A percentile compares a stretch with the other conserved stretches of the same genome.
These are phyloP conservation scores for Starmerella asiatica DNA, from an alignment of 805 yeast genomes.

Conservation along the genomic window DNA sequence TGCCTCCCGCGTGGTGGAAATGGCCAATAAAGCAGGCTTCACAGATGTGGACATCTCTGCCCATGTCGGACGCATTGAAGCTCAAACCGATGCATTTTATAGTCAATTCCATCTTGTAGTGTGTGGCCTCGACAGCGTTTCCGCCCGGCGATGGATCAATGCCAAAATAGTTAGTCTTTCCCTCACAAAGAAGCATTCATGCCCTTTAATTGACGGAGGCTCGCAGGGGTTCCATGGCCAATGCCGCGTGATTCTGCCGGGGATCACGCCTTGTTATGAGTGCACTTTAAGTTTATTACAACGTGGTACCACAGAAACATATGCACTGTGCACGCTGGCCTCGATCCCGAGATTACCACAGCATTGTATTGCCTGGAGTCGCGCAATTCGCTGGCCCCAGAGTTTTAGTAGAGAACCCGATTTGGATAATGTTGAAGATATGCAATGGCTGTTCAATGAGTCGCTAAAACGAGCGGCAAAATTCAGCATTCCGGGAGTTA, in stretches of 20 bases:
- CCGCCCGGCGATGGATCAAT: slow-evolving; percentile 86
- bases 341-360: slow-evolving; percentile 89
- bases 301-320: slow-evolving; percentile 36
- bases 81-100: slow-evolving; percentile 49
- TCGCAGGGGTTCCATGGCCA: slow-evolving; percentile 93
- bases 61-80: slow-evolving; percentile 52
- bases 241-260: slow-evolving; percentile 72
- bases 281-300: slow-evolving; percentile 67
- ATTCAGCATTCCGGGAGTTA: slow-evolving; percentile 59
- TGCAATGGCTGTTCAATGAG: slow-evolving; percentile 45
- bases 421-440: slow-evolving; percentile 53
- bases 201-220: slow-evolving; percentile 81
- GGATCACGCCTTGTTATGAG: slow-evolving; percentile 80
- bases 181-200: no score
- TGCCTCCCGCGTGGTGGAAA: slow-evolving; percentile 36
- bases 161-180: slow-evolving; percentile 46
- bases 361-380: slow-evolving; percentile 88
- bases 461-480: slow-evolving; percentile 47
- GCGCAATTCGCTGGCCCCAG: slow-evolving; percentile 57
- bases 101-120: slow-evolving; percentile 55
- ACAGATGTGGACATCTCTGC: slow-evolving; percentile 28
- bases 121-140: slow-evolving; percentile 81
- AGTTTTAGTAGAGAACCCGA: slow-evolving; percentile 37
- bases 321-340: slow-evolving; percentile 88
- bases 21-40: background rate